Evolutionary conservation across 108 stramenopile genomes (phyloP), one percentile per base, ranked within the genome.

Genomic region (Cylindrotheca closterium): DNA sequence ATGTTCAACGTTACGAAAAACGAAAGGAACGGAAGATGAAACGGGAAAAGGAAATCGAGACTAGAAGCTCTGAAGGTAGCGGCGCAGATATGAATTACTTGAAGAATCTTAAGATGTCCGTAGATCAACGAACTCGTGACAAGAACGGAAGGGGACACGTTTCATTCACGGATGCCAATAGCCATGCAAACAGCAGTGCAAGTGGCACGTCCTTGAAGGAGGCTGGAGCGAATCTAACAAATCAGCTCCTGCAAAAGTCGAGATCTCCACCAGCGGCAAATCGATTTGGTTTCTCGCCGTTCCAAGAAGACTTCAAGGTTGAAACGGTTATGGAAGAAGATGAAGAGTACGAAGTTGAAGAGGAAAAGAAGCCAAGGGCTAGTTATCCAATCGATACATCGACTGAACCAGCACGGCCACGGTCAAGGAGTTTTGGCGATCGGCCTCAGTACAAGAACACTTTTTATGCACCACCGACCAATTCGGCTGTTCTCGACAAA

Each of bases 1-100:
- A 57, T 32, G 78, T 79, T 3, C 60, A 72, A 51, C 55, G 56
- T 33, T 73, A 70, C 45, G 72, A 79, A 34, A 58, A 73, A 61
- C 67, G 68, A 27, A 72, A 73, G 26, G 62, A 79, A 49, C 61
- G 67, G 2, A 54, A 53, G 51, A 26, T 30, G 12, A 60, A 67
- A 61, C n/a, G 49, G 21, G 73, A 67, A 28, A 30, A 37, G 34
- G 42, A 33, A 28, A 18, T 46, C 19, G 28, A 46, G 30, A 53
- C 24, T 22, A 42, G 65, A 55, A 15, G 21, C 10, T 37, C 52
- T 58, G n/a, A 0, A 19, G 55, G 1, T 47, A 55, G 37, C 10
- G 15, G 34, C 18, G 25, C 19, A 22, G 48, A 15, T 1, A 0
- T 23, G 8, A 25, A 49, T 19, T 24, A 33, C 27, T 15, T 42